These are phyloP conservation scores for Coemansia biformis DNA, from an alignment of 192 early-diverging fungal species.

Conservation along the genomic window DNA sequence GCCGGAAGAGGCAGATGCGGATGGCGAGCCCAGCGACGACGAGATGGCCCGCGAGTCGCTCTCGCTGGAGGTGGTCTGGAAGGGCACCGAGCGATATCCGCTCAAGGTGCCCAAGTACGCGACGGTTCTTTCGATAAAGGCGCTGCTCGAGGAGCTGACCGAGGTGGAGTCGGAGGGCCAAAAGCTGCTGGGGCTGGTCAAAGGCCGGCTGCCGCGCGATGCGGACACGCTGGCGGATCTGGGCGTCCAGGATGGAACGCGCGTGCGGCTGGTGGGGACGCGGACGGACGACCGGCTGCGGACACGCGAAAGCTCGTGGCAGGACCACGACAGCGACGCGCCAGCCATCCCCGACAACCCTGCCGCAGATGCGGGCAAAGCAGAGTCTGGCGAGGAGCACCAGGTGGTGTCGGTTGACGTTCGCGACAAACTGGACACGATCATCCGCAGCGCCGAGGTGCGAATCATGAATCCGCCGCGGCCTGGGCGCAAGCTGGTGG, in stretches of 20 bases:
- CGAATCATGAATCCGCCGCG: conserved; percentile 34
- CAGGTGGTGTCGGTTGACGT: conserved; percentile 18
- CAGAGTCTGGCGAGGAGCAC: background rate
- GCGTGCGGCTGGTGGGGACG: conserved; percentile 40
- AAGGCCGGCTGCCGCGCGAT: conserved; percentile 57
- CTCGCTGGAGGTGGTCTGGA: conserved; percentile 27
- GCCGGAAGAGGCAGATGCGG: too few species aligned
- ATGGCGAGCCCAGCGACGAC: conserved; percentile 12
- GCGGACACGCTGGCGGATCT: conserved; percentile 24
- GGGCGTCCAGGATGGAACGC: conserved; percentile 17
- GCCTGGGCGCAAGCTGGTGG: conserved; percentile 57
- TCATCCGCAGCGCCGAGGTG: conserved; percentile 7
- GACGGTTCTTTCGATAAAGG: conserved; percentile 38
- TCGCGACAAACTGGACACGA: conserved; percentile 4
- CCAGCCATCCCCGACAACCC: conserved; percentile 10
- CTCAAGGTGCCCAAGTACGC: conserved; percentile 36
- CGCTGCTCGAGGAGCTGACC: conserved; percentile 56
- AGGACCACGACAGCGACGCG: conserved; percentile 2
- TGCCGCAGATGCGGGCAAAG: background rate
- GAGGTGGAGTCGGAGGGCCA: conserved; percentile 58
- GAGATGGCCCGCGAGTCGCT: conserved; percentile 40
- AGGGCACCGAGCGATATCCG: conserved; percentile 23
- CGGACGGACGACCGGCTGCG: conserved; percentile 14
- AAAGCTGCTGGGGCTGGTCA: conserved; percentile 68
- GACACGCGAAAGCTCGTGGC: conserved; percentile 2